Percentiles rank a stretch among this genome's conserved stretches.
Evolutionary conservation across 768 basidiomycete species (phyloP).

Genomic region (Phylloporus sp.): DNA sequence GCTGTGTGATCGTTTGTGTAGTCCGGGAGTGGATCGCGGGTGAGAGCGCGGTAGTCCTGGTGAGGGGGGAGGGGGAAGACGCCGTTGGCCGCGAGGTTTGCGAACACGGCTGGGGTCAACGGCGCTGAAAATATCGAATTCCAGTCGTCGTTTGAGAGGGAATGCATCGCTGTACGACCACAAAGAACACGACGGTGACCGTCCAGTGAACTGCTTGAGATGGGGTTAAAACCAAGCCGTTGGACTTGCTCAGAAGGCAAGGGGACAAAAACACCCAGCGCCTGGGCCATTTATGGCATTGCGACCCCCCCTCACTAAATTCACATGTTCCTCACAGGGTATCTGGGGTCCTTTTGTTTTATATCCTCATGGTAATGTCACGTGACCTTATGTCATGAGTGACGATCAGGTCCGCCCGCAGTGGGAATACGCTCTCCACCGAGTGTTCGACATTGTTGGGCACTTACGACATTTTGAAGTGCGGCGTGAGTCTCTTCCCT

Average conservation of each 20-base stretch:
- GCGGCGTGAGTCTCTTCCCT: slow-evolving; percentile 20
- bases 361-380: slow-evolving; percentile 19
- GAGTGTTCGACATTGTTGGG: slow-evolving; percentile 1
- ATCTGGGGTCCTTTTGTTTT: slow-evolving; percentile 15
- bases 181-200: neutral
- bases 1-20: slow-evolving; percentile 22
- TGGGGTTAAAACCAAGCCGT: slow-evolving; percentile 4
- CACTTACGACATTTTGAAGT: slow-evolving; percentile 16
- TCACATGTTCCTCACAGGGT: slow-evolving; percentile 24
- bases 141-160: slow-evolving; percentile 44
- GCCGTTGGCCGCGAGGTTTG: slow-evolving; percentile 58
- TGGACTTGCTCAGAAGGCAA: slow-evolving; percentile 12
- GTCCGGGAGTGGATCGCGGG: slow-evolving; percentile 15
- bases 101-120: slow-evolving; percentile 57
- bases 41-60: slow-evolving; percentile 32
- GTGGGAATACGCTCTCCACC: slow-evolving; percentile 6
- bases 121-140: slow-evolving; percentile 56
- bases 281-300: neutral
- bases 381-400: neutral
- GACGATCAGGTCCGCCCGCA: slow-evolving; percentile 1
- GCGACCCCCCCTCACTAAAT: slow-evolving; percentile 17
- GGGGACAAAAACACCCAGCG: slow-evolving; percentile 12
- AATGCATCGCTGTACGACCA: slow-evolving; percentile 20
- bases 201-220: neutral
- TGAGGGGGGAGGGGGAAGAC: slow-evolving; percentile 40